Evolutionary conservation across 768 basidiomycete genomes (phyloP), one percentile per base, ranked within the genome.

Genomic region (Cantharellus anzutake): DNA sequence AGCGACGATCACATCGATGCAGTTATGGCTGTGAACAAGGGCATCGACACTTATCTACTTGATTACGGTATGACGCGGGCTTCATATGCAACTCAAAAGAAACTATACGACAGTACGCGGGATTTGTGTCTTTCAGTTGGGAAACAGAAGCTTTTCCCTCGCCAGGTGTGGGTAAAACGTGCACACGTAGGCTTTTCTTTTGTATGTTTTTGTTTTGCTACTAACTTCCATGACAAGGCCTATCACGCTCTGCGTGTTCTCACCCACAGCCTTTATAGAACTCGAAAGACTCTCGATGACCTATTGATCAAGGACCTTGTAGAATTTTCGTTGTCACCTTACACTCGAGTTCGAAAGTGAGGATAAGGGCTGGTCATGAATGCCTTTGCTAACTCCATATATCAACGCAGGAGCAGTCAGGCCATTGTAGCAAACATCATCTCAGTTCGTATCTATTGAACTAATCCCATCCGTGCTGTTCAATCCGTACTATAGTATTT

Each of bases 1-100:
- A 60, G 63, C 41, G 87, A 89, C 68, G 86, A 90, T 67, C 85
- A 88, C 62, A 84, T 88, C 51, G 93, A 98, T 68, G 84, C 87
- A 3, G 80, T 94, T 40, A 76, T 87, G 41, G 74, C 74, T 42
- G 78, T 88, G 16, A 77, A 81, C 34, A 80, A 80, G 52, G 82
- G 81, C 2, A 82, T 89, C 51, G 87, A 89, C 63, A 78, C 81
- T 2, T 86, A 79, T 66, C 72, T 90, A 65, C 73, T 88, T 53
- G 80, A 80, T 57, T 86, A 86, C 69, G 85, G 78, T 11, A 72
- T 84, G 67, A 78, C 71, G 52, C 71, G 80, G 65, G 70, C 70
- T 57, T 76, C 79, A 58, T 86, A 80, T 63, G 78, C 79, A 59
- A 72, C 76, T 5, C 66, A 84, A 65, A 82, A 83, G 69, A 88